Evolutionary conservation across 306 rosid genomes (phyloP), one percentile per base, ranked within the genome.

Genomic region (Oemleria cerasiformis): DNA sequence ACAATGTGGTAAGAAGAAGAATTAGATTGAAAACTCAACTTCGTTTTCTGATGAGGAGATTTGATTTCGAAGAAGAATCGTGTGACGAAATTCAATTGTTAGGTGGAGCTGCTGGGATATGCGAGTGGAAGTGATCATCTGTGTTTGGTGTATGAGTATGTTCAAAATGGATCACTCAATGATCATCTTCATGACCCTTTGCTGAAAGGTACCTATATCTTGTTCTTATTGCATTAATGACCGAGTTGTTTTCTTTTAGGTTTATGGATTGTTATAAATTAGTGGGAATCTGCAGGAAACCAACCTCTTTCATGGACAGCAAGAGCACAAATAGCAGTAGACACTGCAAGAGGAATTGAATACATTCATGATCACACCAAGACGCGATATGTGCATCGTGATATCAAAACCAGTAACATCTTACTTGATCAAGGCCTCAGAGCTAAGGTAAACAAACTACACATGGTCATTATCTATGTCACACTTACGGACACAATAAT

Each of bases 311-410:
- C 91, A 14, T 88, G 95, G 95, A 78, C 78, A 69, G 78, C 89
- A 42, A 86, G 91, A 83, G 61, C 68, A 63, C 89, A 86, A 71
- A 84, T 88, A 74, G 94, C 91, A 43, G 58, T 88, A 38, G 94
- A 86, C 72, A 66, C 86, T 47, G 91, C 85, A 48, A 82, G 80
- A 79, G 94, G 94, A 12, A 63, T 88, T 34, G 91, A 88, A 71
- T 88, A 86, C 73, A 86, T 88, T 76, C 89, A 86, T 61, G 88
- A 88, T 74, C 84, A 86, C 82, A 88, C 89, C 0, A 86, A 84
- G 73, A 65, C 71, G 5, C 72, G 80, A 51, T 86, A 86, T 69
- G 91, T 86, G 34, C 95, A 86, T 61, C 86, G 89, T 13, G 95
- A 86, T 65, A 76, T 88, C 53, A 88, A 86, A 76, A 88, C 89